Evolutionary conservation across 2,329 filamentous ascomycete genomes (phyloP).

Genomic region (Beauveria rudraprayagi): DNA sequence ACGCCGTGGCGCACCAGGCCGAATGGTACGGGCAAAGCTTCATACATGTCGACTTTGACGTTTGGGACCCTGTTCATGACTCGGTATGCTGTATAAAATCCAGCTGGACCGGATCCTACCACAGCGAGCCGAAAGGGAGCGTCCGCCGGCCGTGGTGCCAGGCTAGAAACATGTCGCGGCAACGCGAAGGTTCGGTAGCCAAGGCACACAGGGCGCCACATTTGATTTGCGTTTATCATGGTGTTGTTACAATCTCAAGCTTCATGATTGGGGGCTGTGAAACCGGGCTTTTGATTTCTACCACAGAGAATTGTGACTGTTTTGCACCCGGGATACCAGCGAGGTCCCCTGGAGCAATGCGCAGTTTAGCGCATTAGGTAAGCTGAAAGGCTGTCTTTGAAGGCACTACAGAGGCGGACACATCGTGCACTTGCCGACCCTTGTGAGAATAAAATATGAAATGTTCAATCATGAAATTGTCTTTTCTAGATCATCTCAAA

Average conservation of each 20-base stretch:
- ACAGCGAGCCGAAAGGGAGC: conserved; percentile 71
- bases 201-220: background rate
- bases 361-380: background rate
- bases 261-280: conserved; percentile 1
- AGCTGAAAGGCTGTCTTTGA: background rate
- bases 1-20: conserved; percentile 90
- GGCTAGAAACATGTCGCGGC: background rate
- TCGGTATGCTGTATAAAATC: conserved; percentile 88
- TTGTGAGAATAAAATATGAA: no score
- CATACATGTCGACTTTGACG: conserved; percentile 88
- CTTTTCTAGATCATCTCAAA: no score
- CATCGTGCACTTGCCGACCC: no score
- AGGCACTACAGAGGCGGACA: no score
- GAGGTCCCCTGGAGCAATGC: background rate
- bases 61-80: conserved; percentile 68
- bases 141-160: conserved; percentile 21
- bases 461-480: no score
- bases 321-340: background rate
- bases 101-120: conserved; percentile 87
- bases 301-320: background rate
- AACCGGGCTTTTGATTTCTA: background rate
- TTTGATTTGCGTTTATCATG: background rate
- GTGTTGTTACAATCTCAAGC: background rate
- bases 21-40: conserved; percentile 84
- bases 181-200: background rate